A percentile compares a stretch with the other conserved stretches of the same genome.
Conservation (phyloP, 345 rosid genomes). For the Salix exigua region DNA sequence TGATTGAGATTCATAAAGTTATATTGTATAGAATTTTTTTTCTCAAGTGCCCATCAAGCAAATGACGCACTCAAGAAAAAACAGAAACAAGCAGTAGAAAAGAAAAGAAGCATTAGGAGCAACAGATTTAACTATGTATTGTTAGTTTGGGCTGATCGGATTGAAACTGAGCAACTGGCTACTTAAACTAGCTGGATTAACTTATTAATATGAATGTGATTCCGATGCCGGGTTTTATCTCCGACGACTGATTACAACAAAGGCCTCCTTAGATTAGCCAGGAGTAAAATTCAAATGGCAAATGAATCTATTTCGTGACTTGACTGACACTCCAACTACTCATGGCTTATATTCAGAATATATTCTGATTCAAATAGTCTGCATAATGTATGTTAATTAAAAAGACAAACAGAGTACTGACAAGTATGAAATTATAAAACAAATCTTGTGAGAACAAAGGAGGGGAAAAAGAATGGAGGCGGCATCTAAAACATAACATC, state of each 20-base stretch:
- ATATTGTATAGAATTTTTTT: too few relatives aligned
- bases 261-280: not conserved
- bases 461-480: not conserved
- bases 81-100: too few relatives aligned
- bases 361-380: not conserved
- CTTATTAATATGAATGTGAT: not conserved
- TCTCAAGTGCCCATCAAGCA: not conserved
- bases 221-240: not conserved
- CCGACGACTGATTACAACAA: not conserved
- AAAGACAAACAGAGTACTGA: not conserved
- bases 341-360: not conserved
- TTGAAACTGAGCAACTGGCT: too few relatives aligned
- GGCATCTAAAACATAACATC: not conserved
- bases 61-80: not conserved
- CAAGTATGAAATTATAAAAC: not conserved
- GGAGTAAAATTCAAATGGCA: not conserved
- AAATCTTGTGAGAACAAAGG: not conserved
- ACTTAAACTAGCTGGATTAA: not conserved
- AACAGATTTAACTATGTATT: too few relatives aligned
- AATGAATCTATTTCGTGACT: not conserved
- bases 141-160: too few relatives aligned
- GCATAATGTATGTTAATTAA: not conserved
- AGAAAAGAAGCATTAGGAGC: too few relatives aligned
- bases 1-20: not conserved
- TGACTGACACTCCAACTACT: not conserved